Evolutionary conservation across 2,329 filamentous ascomycete genomes (phyloP).

Genomic region (Trichophyton simii): DNA sequence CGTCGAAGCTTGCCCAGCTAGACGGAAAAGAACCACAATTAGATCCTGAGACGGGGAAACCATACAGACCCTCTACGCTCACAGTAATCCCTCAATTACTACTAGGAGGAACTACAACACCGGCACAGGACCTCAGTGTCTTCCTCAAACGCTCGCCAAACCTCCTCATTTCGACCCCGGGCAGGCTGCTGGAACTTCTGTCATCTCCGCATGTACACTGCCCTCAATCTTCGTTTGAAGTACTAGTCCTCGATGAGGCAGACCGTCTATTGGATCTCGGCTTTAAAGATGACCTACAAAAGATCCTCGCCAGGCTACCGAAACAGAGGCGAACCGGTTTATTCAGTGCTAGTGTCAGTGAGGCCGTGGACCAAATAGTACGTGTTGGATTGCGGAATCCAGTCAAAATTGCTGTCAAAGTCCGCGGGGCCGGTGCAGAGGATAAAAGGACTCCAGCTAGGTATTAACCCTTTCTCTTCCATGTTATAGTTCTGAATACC

Average conservation of each 20-base stretch:
- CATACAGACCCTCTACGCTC: constrained; percentile 36
- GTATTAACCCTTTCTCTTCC: constrained; percentile 16
- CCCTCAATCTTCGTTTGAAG: constrained; percentile 78
- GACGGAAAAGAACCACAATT: constrained; percentile 29
- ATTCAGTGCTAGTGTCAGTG: constrained; percentile 91
- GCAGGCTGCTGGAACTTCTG: constrained; percentile 75
- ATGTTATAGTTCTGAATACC: not conserved
- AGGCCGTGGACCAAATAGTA: constrained; percentile 86
- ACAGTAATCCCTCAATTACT: constrained; percentile 74
- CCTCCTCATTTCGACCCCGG: constrained; percentile 79
- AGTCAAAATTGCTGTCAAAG: constrained; percentile 86
- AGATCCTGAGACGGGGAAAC: constrained; percentile 17
- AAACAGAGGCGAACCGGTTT: constrained; percentile 89
- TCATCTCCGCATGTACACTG: constrained; percentile 79
- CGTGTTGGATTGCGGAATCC: constrained; percentile 85
- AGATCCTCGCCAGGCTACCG: constrained; percentile 68
- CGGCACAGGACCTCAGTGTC: constrained; percentile 71
- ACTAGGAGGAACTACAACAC: constrained; percentile 62
- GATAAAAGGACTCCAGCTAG: constrained; percentile 81
- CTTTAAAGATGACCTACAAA: constrained; percentile 82
- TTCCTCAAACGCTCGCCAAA: constrained; percentile 82
- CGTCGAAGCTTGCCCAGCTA: constrained; percentile 34
- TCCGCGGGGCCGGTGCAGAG: constrained; percentile 62
- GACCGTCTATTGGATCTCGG: constrained; percentile 86
- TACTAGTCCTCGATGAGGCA: constrained; percentile 86